phyloP scores from a whole-genome alignment of 345 rosid genomes.

The Litchi chinensis region DNA sequence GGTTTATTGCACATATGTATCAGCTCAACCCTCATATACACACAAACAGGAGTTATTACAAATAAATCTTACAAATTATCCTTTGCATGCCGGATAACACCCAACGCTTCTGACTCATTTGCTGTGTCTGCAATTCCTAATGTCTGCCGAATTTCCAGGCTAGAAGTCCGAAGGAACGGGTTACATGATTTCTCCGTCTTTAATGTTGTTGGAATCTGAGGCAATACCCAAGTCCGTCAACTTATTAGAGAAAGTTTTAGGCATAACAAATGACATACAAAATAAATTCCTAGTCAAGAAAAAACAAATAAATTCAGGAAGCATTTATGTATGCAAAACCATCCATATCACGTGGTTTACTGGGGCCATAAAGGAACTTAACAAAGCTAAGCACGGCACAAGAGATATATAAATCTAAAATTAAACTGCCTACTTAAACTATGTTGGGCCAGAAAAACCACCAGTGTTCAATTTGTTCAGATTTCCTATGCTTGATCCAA shows the following conservation, averaged over 20 bases:
- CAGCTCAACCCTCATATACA: conserved; percentile 49
- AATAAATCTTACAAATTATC: conserved; percentile 55
- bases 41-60: conserved; percentile 23
- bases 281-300: not conserved
- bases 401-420: not conserved
- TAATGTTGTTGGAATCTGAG: conserved; percentile 75
- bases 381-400: not conserved
- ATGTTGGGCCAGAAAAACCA: not conserved
- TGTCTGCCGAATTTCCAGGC: conserved; percentile 61
- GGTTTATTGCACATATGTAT: conserved; percentile 16
- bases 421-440: not conserved
- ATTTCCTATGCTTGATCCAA: not conserved
- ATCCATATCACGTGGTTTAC: no score
- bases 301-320: not conserved
- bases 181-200: conserved; percentile 88
- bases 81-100: conserved; percentile 72
- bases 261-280: not conserved
- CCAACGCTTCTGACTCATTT: conserved; percentile 70
- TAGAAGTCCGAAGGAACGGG: conserved; percentile 84
- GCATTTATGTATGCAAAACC: not conserved
- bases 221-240: not conserved
- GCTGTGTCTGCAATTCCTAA: conserved; percentile 64
- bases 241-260: not conserved
- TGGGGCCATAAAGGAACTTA: not conserved
- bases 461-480: not conserved